Evolutionary conservation across 1,284 basidiomycete genomes (phyloP), one percentile per base, ranked within the genome.

Genomic region (Porogramme epimiltina): DNA sequence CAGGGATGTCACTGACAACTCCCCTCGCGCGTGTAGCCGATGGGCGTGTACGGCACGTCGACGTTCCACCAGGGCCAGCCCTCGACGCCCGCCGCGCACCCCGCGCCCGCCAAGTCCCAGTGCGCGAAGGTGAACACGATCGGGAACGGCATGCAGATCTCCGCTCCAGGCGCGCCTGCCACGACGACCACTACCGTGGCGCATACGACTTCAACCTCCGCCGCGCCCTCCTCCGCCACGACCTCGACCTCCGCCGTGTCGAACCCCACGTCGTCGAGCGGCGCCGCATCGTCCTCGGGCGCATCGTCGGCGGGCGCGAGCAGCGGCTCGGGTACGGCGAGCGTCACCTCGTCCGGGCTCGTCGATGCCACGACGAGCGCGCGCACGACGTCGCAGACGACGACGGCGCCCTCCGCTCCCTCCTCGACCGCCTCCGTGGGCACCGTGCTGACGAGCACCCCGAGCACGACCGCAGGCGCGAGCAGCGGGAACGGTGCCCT

Each of bases 31-130:
- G 10, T 10, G 4, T 45, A 83, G 82, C 85, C 78, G 9, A 84
- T 85, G 81, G 88, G 88, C 37, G 80, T 90, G 6, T 89, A 89
- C 63, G 81, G 80, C 36, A 69, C 70, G 3, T 85, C 82, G 8
- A 87, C 83, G 0, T 89, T 84, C 72, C 68, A 77, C 64, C 89
- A 89, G 70, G 84, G 84, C 41, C 72, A 84, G 46, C 73, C 79
- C 0, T 64, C 60, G 0, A 89, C 83, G 2, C 86, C 89, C 3
- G 59, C 73, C 4, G 73, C 85, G 5, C 85, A 89, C 63, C 77
- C 85, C 2, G 70, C 73, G 0, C 84, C 80, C 2, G 60, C 79
- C 1, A 81, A 81, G 3, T 84, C 79, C 5, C 67, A 73, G 23
- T 90, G 87, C 66, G 70, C 68, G 15, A 52, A 70, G 1, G 48